Percentiles rank a stretch among this genome's conserved stretches.
phyloP scores from a whole-genome alignment of 106 monocot species.

The Allium fistulosum region DNA sequence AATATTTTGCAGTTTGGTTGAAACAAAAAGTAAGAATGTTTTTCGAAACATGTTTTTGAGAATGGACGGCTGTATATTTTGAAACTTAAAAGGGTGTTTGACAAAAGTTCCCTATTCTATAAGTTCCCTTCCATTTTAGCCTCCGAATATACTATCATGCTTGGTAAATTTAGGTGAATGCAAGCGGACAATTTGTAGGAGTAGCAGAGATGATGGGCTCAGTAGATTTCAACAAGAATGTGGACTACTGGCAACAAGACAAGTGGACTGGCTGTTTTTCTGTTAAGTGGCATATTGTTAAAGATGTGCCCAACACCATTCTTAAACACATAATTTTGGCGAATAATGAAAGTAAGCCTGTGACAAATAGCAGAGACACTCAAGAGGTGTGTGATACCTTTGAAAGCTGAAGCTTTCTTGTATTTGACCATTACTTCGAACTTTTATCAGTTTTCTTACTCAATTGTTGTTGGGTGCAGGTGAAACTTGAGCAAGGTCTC shows the following conservation, averaged over 20 bases:
- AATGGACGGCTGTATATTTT: too few species aligned
- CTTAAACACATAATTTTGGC: constrained; percentile 78
- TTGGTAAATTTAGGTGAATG: constrained; percentile 50
- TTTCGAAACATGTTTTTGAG: too few species aligned
- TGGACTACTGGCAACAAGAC: constrained; percentile 93
- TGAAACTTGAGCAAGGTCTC: constrained; percentile 31
- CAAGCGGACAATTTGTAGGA: constrained; percentile 93
- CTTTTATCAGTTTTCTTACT: too few species aligned
- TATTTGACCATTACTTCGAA: too few species aligned
- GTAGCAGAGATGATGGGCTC: constrained; percentile 90
- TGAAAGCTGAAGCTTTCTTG: too few species aligned
- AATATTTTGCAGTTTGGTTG: too few species aligned
- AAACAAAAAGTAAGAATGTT: too few species aligned
- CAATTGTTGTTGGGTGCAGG: constrained; percentile 5
- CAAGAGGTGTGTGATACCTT: constrained; percentile 53
- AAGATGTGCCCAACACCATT: constrained; percentile 87
- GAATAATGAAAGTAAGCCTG: constrained; percentile 91
- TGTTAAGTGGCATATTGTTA: constrained; percentile 95
- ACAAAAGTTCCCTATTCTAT: too few species aligned
- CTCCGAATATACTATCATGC: not conserved
- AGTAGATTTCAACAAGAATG: constrained; percentile 89
- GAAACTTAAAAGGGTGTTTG: too few species aligned
- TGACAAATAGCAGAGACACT: constrained; percentile 93
- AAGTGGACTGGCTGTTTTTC: constrained; percentile 93
- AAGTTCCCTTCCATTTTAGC: not conserved